Evolutionary conservation across 2,329 filamentous ascomycete genomes (phyloP).

Genomic region (Meredithiella fracta): DNA sequence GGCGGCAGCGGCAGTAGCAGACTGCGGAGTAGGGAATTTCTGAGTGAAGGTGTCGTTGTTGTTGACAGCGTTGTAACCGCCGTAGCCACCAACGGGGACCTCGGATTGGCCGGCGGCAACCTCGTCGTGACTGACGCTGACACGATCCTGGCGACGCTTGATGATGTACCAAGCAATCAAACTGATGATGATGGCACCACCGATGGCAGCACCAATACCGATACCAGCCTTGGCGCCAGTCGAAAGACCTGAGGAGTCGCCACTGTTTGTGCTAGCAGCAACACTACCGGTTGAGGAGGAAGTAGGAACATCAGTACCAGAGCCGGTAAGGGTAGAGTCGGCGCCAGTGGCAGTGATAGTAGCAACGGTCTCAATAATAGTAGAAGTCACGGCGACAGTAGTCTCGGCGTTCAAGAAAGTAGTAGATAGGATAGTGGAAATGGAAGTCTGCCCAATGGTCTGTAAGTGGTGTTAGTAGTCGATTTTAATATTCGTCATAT

Average conservation of each 20-base stretch:
- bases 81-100: slow-evolving; percentile 24
- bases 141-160: slow-evolving; percentile 15
- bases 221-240: slow-evolving; percentile 30
- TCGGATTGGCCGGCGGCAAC: slow-evolving; percentile 25
- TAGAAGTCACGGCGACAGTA: slow-evolving; percentile 25
- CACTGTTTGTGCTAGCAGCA: background rate
- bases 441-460: slow-evolving; percentile 18
- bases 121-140: slow-evolving; percentile 22
- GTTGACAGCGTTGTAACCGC: slow-evolving; percentile 15
- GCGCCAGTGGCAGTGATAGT: slow-evolving; percentile 22
- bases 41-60: slow-evolving; percentile 15
- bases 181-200: slow-evolving; percentile 20
- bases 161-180: slow-evolving; percentile 15
- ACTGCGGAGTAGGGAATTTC: slow-evolving; percentile 20
- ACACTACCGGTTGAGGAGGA: slow-evolving; percentile 17
- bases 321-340: slow-evolving; percentile 23
- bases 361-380: slow-evolving; percentile 18
- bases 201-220: slow-evolving; percentile 25
- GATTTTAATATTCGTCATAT: background rate
- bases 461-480: background rate
- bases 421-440: slow-evolving; percentile 16
- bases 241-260: slow-evolving; percentile 21
- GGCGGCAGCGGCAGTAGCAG: slow-evolving; percentile 11
- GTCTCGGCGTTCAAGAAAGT: slow-evolving; percentile 22
- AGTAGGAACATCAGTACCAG: slow-evolving; percentile 19